Conservation (phyloP, 306 rosid genomes). For the Gleditsia sinensis region DNA sequence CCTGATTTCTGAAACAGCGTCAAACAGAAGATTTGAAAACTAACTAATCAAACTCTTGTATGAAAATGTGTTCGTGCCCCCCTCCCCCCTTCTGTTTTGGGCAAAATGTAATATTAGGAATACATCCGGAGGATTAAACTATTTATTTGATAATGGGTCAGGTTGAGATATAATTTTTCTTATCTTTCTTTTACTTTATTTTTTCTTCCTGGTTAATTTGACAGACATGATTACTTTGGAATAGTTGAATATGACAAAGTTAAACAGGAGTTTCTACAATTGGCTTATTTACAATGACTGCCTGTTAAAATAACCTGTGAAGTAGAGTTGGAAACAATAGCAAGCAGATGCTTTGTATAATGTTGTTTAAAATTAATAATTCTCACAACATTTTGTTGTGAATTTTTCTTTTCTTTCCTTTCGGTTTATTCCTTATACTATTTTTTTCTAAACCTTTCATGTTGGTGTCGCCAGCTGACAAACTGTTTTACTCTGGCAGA, state of each 20-base stretch:
- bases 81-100: too few relatives aligned
- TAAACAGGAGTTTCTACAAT: not conserved
- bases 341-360: constrained; percentile 2
- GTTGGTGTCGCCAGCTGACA: constrained; percentile 28
- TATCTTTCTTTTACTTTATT: not conserved
- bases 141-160: not conserved
- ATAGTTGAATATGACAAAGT: not conserved
- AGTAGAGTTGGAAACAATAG: not conserved
- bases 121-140: not conserved
- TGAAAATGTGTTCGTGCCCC: too few relatives aligned
- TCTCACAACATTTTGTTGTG: not conserved
- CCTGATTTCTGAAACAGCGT: too few relatives aligned
- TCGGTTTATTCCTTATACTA: not conserved
- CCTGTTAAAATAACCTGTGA: not conserved
- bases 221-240: not conserved
- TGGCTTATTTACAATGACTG: not conserved
- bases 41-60: too few relatives aligned
- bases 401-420: not conserved
- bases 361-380: not conserved
- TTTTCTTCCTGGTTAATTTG: not conserved
- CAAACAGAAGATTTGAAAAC: too few relatives aligned
- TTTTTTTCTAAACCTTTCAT: not conserved
- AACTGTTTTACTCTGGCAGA: constrained; percentile 49
- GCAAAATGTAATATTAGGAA: not conserved
- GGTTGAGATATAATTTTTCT: not conserved